Base-by-base conservation (phyloP, 164 flowering plant species). In the Tetrastigma voinierianum region DNA sequence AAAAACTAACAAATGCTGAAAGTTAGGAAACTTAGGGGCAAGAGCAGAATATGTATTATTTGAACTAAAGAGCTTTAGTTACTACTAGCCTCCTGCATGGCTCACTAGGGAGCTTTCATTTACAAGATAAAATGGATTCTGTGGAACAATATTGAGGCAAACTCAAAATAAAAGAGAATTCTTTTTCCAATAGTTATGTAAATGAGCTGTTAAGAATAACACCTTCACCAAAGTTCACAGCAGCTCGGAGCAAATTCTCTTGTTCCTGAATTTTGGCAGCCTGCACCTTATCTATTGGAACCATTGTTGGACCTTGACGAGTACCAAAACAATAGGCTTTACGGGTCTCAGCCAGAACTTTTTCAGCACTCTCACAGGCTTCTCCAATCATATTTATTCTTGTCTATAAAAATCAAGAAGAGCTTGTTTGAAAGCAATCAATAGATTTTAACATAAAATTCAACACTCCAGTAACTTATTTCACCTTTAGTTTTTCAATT, bases 361-460 rank as follows among this genome's bases (percentile, higher is more conserved):
- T 94, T 73, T 90, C 92, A 73, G 97, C 98, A 87, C 93, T 86
- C 72, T 90, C 96, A 77, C 96, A 91, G 59, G 97, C 98, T 64
- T 88, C 90, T 60, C 79, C 93, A 68, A 94, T 94, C 95, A 89
- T 91, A 55, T 91, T 96, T 62, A 91, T 91, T 82, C 98, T 84
- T 53, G 74, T 61, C 97, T 91, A 83, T 46, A 73, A 67, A 77
- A 46, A 25, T 32, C 59, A 57, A 70, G 25, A 56, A n/a, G 23
- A 48, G 57, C 43, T 54, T 23, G 44, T 57, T 45, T 49, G 19
- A 59, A 67, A n/a, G 23, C 32, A 49, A 66, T 14, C 17, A 65
- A 24, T 43, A 10, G 17, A 55, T n/a, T 23, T 11, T 9, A 59
- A 58, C 59, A 56, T 23, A 44, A 64, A 61, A 51, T 24, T 12